A percentile compares a stretch with the other conserved stretches of the same genome.
Evolutionary conservation across 805 yeast genomes (phyloP).

Genomic region (Candida easanensis): DNA sequence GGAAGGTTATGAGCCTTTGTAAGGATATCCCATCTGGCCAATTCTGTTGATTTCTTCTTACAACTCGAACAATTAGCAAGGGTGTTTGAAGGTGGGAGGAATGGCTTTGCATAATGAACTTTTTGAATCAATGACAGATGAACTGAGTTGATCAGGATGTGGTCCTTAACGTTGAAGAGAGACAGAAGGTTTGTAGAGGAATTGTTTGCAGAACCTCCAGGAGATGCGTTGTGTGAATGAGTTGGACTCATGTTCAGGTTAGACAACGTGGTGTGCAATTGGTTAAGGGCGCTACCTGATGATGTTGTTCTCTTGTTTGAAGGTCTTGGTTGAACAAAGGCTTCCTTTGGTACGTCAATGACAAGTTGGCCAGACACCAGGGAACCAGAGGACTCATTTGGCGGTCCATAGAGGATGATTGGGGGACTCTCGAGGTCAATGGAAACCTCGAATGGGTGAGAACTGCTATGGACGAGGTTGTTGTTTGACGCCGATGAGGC

Average conservation of each 20-base stretch:
- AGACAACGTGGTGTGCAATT: conserved; percentile 25
- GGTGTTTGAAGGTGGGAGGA: conserved; percentile 48
- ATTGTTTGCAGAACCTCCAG: conserved; percentile 21
- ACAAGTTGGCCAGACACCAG: conserved; percentile 76
- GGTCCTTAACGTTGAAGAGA: conserved; percentile 34
- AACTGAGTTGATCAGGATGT: conserved; percentile 54
- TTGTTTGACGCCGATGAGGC: conserved; percentile 7
- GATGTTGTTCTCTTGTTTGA: conserved; percentile 17
- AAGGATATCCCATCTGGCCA: conserved; percentile 89
- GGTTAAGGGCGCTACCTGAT: conserved; percentile 11
- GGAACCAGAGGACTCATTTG: conserved; percentile 80
- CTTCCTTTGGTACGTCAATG: conserved; percentile 45
- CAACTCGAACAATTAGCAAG: conserved; percentile 60
- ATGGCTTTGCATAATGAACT: conserved; percentile 63
- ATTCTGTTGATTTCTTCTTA: conserved; percentile 47
- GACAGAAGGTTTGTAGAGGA: conserved; percentile 27
- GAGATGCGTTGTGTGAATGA: conserved; percentile 20
- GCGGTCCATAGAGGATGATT: conserved; percentile 75
- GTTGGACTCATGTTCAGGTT: conserved; percentile 26
- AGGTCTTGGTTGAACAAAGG: conserved; percentile 25
- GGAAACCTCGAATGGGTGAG: conserved; percentile 44
- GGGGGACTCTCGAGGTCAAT: conserved; percentile 89
- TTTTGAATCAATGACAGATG: conserved; percentile 71
- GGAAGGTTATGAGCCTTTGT: conserved; percentile 54
- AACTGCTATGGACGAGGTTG: conserved; percentile 22